Evolutionary conservation across 1,284 basidiomycete genomes (phyloP).

Genomic region (Malassezia arunalokei): DNA sequence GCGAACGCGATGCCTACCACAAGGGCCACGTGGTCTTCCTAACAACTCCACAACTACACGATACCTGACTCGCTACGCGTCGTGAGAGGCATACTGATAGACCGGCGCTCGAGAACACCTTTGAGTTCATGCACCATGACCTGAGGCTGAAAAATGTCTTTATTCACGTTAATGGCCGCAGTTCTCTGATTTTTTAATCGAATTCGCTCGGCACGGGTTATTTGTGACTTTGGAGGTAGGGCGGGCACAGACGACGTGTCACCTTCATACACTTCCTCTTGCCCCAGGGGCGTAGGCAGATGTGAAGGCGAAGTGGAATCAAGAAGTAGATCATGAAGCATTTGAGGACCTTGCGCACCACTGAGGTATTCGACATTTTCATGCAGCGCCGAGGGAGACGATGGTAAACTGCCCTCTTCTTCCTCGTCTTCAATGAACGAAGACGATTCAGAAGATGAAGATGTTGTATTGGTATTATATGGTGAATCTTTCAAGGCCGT

Average conservation of each 20-base stretch:
- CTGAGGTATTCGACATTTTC: background rate
- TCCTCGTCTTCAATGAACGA: background rate
- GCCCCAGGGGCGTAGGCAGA: conserved; percentile 26
- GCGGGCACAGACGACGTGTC: conserved; percentile 16
- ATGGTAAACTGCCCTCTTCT: background rate
- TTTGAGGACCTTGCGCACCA: background rate
- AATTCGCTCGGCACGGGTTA: conserved; percentile 33
- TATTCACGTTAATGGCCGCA: background rate
- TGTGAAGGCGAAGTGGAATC: conserved; percentile 25
- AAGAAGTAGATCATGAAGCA: conserved; percentile 14
- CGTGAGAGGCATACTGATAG: background rate
- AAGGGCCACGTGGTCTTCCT: no score
- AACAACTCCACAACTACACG: no score
- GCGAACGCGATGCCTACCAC: no score
- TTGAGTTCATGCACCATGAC: conserved; percentile 11
- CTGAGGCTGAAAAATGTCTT: background rate
- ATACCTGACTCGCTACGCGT: no score
- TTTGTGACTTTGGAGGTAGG: conserved; percentile 7
- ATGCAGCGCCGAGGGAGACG: background rate
- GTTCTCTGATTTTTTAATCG: conserved; percentile 1
- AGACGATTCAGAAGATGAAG: background rate
- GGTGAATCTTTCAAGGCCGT: background rate
- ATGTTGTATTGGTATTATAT: background rate
- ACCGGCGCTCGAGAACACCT: conserved; percentile 8
- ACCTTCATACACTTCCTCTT: conserved; percentile 38